phyloP scores from a whole-genome alignment of 495 filamentous ascomycete species.

The Lophiostoma macrostomum region DNA sequence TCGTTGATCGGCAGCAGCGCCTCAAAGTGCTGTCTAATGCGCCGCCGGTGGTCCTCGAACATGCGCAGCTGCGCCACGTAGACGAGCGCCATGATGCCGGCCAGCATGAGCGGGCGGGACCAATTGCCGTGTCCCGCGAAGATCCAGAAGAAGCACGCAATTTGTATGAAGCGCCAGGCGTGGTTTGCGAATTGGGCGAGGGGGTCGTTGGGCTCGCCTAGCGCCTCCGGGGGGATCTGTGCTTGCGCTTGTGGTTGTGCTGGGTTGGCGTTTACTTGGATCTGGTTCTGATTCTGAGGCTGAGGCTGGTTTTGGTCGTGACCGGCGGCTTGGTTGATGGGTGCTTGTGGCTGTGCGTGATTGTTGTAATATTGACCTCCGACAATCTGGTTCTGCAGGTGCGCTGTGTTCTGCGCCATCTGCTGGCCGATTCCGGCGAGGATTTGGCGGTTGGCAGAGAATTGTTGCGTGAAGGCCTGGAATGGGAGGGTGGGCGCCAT shows the following conservation, averaged over 20 bases:
- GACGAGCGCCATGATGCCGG: conserved; percentile 55
- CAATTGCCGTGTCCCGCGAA: conserved; percentile 72
- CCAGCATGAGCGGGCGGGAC: conserved; percentile 64
- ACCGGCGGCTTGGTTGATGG: conserved; percentile 2
- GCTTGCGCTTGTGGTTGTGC: too few species aligned
- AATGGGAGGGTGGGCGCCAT: conserved; percentile 26
- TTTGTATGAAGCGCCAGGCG: conserved; percentile 74
- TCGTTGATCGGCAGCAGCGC: conserved; percentile 58
- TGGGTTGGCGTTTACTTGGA: too few species aligned
- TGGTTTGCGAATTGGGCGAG: conserved; percentile 32
- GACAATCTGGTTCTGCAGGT: conserved; percentile 14
- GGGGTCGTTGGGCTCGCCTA: conserved; percentile 15
- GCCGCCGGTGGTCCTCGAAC: conserved; percentile 55
- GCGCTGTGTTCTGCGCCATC: conserved; percentile 9
- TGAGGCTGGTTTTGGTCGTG: conserved; percentile 6
- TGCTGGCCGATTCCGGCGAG: conserved; percentile 24
- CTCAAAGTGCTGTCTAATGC: conserved; percentile 69
- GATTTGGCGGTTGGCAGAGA: conserved; percentile 24
- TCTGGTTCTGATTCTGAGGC: too few species aligned
- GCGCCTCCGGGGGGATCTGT: conserved; percentile 11
- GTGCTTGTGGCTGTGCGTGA: conserved; percentile 2
- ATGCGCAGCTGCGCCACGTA: conserved; percentile 65
- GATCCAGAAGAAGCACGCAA: conserved; percentile 75
- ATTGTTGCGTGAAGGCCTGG: conserved; percentile 29
- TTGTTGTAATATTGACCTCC: too few species aligned